Evolutionary conservation across 1,139 yeast genomes (phyloP).

Genomic region (Yamadazyma songkhlaensis): DNA sequence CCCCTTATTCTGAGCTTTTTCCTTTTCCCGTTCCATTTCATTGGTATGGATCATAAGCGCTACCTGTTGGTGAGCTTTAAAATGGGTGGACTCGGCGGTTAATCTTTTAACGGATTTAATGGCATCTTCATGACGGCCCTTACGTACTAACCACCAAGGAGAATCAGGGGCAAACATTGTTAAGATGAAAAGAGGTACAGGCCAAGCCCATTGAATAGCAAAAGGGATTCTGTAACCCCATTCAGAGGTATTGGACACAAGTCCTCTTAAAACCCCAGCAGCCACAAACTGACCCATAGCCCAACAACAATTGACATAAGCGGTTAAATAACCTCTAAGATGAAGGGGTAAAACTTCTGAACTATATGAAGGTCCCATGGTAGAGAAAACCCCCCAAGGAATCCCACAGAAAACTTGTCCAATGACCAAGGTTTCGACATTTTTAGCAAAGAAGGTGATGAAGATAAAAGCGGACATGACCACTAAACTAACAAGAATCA

Average conservation of each 20-base stretch:
- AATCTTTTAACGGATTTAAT: slow-evolving; percentile 15
- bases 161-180: slow-evolving; percentile 21
- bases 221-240: slow-evolving; percentile 22
- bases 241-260: slow-evolving; percentile 15
- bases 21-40: slow-evolving; percentile 14
- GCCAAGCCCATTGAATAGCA: slow-evolving; percentile 25
- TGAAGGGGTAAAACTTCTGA: slow-evolving; percentile 20
- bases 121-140: slow-evolving; percentile 19
- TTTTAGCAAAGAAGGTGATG: slow-evolving; percentile 18
- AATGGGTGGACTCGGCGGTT: slow-evolving; percentile 12
- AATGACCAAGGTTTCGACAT: slow-evolving; percentile 14
- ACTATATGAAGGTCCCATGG: slow-evolving; percentile 20
- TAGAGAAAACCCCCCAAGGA: slow-evolving; percentile 22
- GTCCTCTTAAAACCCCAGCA: slow-evolving; percentile 24
- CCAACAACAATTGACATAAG: slow-evolving; percentile 25
- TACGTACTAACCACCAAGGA: slow-evolving; percentile 23
- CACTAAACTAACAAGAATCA: slow-evolving; percentile 17
- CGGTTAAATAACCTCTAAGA: slow-evolving; percentile 26
- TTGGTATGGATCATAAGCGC: slow-evolving; percentile 20
- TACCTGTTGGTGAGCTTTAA: slow-evolving; percentile 13
- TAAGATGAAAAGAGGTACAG: slow-evolving; percentile 16
- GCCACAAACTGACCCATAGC: slow-evolving; percentile 24
- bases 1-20: slow-evolving; percentile 6
- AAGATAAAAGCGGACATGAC: slow-evolving; percentile 18
- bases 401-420: slow-evolving; percentile 22